Percentiles rank a stretch among this genome's conserved stretches.
These are phyloP conservation scores for Penicillium roqueforti DNA, from an alignment of 495 filamentous ascomycete species.

Conservation along the genomic window DNA sequence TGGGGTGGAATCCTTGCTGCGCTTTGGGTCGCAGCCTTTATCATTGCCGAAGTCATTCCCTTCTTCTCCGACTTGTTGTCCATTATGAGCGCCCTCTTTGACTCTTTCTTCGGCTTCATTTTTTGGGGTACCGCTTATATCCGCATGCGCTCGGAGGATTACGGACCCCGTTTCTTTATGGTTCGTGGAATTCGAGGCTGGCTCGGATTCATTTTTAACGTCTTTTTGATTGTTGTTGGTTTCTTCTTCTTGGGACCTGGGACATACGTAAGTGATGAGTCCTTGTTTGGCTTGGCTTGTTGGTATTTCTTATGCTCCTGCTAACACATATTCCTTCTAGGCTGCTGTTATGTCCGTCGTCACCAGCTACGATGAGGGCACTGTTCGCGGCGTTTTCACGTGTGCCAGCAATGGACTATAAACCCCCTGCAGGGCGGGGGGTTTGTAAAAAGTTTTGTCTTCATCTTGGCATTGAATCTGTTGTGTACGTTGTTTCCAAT, in stretches of 20 bases:
- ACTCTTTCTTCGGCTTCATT: slow-evolving; percentile 91
- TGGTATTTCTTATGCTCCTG: not conserved
- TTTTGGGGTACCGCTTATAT: slow-evolving; percentile 91
- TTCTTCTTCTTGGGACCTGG: slow-evolving; percentile 71
- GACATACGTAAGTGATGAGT: slow-evolving; percentile 64
- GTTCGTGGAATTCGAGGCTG: slow-evolving; percentile 57
- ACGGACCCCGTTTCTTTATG: slow-evolving; percentile 57
- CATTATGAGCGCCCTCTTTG: slow-evolving; percentile 85
- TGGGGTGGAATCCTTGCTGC: slow-evolving; percentile 71
- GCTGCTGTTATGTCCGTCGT: slow-evolving; percentile 61
- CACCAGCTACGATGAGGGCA: slow-evolving; percentile 50
- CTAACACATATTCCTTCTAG: slow-evolving; percentile 25
- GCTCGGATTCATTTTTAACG: slow-evolving; percentile 59
- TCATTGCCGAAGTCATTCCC: slow-evolving; percentile 84
- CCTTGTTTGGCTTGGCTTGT: not conserved
- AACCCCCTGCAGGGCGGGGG: slow-evolving; percentile 15
- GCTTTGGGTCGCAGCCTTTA: slow-evolving; percentile 74
- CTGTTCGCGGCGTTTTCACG: slow-evolving; percentile 56
- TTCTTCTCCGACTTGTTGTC: slow-evolving; percentile 83
- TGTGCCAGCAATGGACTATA: slow-evolving; percentile 57
- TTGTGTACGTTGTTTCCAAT: not conserved
- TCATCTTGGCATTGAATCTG: not conserved
- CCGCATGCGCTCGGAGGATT: slow-evolving; percentile 69
- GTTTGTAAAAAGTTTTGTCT: not conserved
- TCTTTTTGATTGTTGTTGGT: slow-evolving; percentile 65